Base-by-base conservation (phyloP, 306 rosid genomes). In the Ceratonia siliqua region DNA sequence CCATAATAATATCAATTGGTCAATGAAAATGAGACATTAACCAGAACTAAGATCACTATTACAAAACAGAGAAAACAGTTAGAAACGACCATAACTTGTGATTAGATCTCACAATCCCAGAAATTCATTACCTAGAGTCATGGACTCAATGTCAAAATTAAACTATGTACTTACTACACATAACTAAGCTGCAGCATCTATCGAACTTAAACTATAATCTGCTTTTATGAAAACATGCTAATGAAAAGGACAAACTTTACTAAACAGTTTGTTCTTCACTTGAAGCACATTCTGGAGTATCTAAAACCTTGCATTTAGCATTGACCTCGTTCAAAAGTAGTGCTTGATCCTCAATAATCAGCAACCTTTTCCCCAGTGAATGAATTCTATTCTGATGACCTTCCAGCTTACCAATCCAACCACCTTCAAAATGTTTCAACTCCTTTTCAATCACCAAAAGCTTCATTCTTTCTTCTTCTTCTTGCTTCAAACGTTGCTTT, bases 391-490 rank as follows among this genome's bases (percentile, higher is more conserved):
- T 50, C 28, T 20, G 68, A 61, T 84, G 79, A 38, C 15, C 81
- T 59, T 89, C 78, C 63, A 90, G 79, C 68, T 77, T 65, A 58
- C 39, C 39, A 52, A 68, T 27, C 86, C 84, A 87, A 54, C 81
- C 78, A 41, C 38, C 81, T 79, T 89, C 97, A 72, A 91, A 69
- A 48, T 86, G 90, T 73, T 45, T 79, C 21, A 77, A 32, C 76
- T 74, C 83, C 77, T 59, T 86, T 69, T 94, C 88, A 32, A 82
- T 59, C 59, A 58, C 61, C 68, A 81, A 18, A 32, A 83, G 74
- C 25, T 25, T 82, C 45, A 74, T 6, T 85, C 86, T 87, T 30
- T 92, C 93, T 79, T 94, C 99, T 73, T 90, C 97, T 88, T 89
- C 97, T 81, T 78, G 89, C 85, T 82, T 92, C 78, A 83, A 59